Base-by-base conservation (phyloP, 208 protist species). In the Lotmaria passim region DNA sequence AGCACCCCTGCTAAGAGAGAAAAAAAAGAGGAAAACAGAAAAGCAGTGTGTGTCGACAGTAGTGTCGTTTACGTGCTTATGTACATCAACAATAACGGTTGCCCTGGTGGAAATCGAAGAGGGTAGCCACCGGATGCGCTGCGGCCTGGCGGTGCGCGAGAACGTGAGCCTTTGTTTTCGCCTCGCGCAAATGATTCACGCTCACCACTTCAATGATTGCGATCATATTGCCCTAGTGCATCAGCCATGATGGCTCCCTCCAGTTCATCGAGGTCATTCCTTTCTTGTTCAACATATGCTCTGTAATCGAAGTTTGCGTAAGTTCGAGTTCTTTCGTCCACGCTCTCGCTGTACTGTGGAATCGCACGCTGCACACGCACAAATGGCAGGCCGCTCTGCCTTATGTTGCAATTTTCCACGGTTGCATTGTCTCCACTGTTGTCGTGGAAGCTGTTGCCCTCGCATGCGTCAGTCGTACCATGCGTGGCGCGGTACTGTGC, bases 231-330 rank as follows among this genome's bases (percentile, higher is more conserved):
- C 8, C 74, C 75, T n/a, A 96, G 70, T n/a, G 91, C 91, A 60
- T 96, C 91, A 2, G 91, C 79, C 65, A 94, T 73, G 51, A 96
- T 93, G 30, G 91, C 91, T 10, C 73, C 81, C 14, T 90, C 89
- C 64, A 93, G 67, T 41, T 81, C 78, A 12, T 61, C 80, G 21
- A 70, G 62, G 60, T 94, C 89, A 17, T 74, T 65, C 34, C 77
- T 81, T 3, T 72, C 82, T 23, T 76, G 67, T 44, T 91, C 83
- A 8, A 96, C 85, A 63, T 85, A 93, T 31, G 70, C 75, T 6
- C 81, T 78, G 69, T 96, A 96, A 66, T 96, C 83, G 62, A 91
- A 96, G 52, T 94, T 82, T 23, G 85, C 38, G 52, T 78, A 86
- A 21, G 75, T 78, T 15, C 63, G 55, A 26, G 93, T 62, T 19